These are phyloP conservation scores for Chrysosporium keratinophilum DNA, from an alignment of 2,329 filamentous ascomycete species.

Conservation along the genomic window DNA sequence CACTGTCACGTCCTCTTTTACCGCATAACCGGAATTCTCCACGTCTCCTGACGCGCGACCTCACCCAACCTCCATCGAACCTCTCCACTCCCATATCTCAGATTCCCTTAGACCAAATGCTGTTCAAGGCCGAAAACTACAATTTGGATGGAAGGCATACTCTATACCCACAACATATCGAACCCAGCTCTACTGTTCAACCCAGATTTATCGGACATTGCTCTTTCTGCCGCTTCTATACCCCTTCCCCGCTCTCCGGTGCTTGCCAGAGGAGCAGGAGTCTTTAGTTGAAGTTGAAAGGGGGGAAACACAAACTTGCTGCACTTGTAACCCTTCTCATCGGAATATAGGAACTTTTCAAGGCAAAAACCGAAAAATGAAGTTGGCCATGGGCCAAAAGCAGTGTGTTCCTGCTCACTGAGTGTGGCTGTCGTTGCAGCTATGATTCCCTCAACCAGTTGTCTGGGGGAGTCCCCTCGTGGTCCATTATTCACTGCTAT, in stretches of 20 bases:
- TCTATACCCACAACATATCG: not conserved
- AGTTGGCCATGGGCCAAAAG: not conserved
- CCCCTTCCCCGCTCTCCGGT: not conserved
- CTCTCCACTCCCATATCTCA: not conserved
- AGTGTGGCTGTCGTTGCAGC: conserved; percentile 9
- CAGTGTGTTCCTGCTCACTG: conserved; percentile 9
- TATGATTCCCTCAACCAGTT: conserved; percentile 7
- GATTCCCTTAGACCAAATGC: conserved; percentile 7
- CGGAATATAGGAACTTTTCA: not conserved
- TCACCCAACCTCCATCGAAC: not conserved
- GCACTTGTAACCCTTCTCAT: not conserved
- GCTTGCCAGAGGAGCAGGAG: conserved; percentile 1
- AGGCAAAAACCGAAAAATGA: conserved; percentile 1
- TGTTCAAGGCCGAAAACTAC: not conserved
- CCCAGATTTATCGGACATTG: not conserved
- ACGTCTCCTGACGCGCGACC: not conserved
- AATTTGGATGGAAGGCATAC: conserved; percentile 9
- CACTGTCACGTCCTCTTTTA: not conserved
- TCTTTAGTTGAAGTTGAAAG: not conserved
- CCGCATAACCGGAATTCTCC: not conserved
- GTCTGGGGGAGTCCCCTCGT: conserved; percentile 8
- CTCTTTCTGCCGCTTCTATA: not conserved
- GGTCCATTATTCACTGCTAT: conserved; percentile 4
- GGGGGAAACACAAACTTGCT: not conserved
- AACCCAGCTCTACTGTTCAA: not conserved